phyloP scores from a whole-genome alignment of 345 rosid species.

The Gossypium longicalyx region DNA sequence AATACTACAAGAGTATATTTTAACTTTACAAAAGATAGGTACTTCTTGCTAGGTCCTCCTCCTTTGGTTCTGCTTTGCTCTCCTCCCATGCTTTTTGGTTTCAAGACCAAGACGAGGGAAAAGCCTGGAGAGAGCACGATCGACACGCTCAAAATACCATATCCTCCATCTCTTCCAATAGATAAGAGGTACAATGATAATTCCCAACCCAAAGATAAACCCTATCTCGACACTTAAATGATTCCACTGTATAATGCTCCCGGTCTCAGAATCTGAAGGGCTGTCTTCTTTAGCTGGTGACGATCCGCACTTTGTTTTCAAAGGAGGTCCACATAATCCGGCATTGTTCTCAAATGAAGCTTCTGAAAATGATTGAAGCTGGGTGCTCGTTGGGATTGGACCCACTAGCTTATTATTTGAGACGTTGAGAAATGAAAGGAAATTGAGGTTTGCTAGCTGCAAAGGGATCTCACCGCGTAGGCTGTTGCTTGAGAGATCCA shows the following conservation, averaged over 20 bases:
- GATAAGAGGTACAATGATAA: background rate
- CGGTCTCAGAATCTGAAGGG: too few relatives aligned
- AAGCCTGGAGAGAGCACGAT: background rate
- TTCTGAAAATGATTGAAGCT: conserved; percentile 25
- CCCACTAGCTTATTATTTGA: too few relatives aligned
- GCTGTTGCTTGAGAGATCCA: conserved; percentile 5
- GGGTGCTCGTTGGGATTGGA: conserved; percentile 22
- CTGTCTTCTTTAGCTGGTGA: background rate
- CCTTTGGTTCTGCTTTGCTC: background rate
- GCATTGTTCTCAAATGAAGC: conserved; percentile 18
- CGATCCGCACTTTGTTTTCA: background rate
- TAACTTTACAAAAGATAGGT: too few relatives aligned
- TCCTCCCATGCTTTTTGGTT: background rate
- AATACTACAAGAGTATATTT: too few relatives aligned
- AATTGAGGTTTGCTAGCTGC: conserved; percentile 23
- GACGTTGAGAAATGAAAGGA: conserved; percentile 11
- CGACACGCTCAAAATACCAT: background rate
- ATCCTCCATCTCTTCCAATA: conserved; percentile 10
- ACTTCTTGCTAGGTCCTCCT: background rate
- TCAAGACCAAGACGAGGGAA: background rate
- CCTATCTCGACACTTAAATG: background rate
- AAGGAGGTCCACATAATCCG: conserved; percentile 25
- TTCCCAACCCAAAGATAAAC: background rate
- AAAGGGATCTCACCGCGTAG: conserved; percentile 27
- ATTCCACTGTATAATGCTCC: too few relatives aligned